Conservation (phyloP, 805 yeast species). For the Candida wancherniae region DNA sequence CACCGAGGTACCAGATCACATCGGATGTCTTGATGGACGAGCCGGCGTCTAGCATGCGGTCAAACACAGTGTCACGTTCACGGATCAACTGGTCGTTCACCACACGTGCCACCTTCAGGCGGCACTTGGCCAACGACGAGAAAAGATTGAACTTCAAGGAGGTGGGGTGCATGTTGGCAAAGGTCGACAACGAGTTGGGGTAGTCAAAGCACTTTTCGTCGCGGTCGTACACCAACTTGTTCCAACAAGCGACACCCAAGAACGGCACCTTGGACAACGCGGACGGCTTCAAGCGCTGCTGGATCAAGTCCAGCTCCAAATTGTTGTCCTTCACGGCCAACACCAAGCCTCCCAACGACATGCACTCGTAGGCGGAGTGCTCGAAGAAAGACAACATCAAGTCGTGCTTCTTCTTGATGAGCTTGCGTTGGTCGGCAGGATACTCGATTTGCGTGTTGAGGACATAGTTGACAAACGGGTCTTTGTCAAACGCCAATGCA, state of each 20-base stretch:
- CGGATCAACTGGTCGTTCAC: conserved; percentile 44
- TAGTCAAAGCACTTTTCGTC: conserved; percentile 22
- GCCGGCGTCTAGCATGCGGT: conserved; percentile 12
- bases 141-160: conserved; percentile 33
- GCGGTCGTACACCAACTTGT: conserved; percentile 21
- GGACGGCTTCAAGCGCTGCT: conserved; percentile 22
- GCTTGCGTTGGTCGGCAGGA: conserved; percentile 12
- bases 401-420: conserved; percentile 33
- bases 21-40: conserved; percentile 33
- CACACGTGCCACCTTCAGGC: conserved; percentile 47
- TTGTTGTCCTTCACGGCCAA: conserved; percentile 46
- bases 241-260: conserved; percentile 51
- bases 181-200: conserved; percentile 17
- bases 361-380: conserved; percentile 47
- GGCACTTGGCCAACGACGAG: conserved; percentile 40
- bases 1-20: conserved; percentile 53
- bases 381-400: conserved; percentile 50
- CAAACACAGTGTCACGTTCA: conserved; percentile 40
- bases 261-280: conserved; percentile 37
- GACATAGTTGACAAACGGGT: conserved; percentile 48
- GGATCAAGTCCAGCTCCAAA: conserved; percentile 31
- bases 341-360: conserved; percentile 47
- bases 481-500: conserved; percentile 49
- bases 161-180: conserved; percentile 27
- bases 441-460: conserved; percentile 30